These are phyloP conservation scores for Flaveria trinervia DNA, from an alignment of 129 eudicot species.

Conservation along the genomic window DNA sequence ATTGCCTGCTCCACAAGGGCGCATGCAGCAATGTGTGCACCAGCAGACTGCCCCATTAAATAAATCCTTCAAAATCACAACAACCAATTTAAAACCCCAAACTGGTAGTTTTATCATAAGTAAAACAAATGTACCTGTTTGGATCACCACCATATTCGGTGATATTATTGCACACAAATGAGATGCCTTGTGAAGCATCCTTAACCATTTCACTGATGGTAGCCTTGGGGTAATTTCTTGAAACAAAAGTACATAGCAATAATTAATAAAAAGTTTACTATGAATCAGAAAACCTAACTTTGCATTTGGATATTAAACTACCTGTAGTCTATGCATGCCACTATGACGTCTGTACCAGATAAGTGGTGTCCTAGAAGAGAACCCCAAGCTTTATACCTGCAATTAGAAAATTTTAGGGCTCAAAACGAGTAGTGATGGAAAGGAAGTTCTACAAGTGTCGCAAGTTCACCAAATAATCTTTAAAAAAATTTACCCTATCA, in stretches of 20 bases:
- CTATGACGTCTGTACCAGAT: constrained; percentile 77
- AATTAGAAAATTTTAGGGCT: constrained; percentile 13
- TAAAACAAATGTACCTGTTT: constrained; percentile 49
- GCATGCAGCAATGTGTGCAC: constrained; percentile 98
- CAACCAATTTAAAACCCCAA: constrained; percentile 8
- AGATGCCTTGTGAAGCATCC: constrained; percentile 96
- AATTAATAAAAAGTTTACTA: not conserved
- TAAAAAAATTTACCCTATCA: constrained; percentile 65
- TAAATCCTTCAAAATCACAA: constrained; percentile 53
- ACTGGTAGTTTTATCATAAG: not conserved
- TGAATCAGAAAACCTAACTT: not conserved
- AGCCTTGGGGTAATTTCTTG: constrained; percentile 81
- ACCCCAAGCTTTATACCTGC: constrained; percentile 99
- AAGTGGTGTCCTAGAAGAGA: constrained; percentile 86
- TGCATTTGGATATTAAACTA: constrained; percentile 14
- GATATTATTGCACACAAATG: constrained; percentile 83
- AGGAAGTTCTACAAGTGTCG: not conserved
- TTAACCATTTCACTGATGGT: constrained; percentile 90
- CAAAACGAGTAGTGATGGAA: not conserved
- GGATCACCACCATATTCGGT: constrained; percentile 99
- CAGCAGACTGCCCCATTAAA: constrained; percentile 98
- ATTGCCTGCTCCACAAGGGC: constrained; percentile 88
- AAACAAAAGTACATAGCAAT: constrained; percentile 7
- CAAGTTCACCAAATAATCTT: not conserved
- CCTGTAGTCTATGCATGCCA: constrained; percentile 99